Base-by-base conservation (phyloP, 495 filamentous ascomycete genomes). In the Durotheca rogersii region DNA sequence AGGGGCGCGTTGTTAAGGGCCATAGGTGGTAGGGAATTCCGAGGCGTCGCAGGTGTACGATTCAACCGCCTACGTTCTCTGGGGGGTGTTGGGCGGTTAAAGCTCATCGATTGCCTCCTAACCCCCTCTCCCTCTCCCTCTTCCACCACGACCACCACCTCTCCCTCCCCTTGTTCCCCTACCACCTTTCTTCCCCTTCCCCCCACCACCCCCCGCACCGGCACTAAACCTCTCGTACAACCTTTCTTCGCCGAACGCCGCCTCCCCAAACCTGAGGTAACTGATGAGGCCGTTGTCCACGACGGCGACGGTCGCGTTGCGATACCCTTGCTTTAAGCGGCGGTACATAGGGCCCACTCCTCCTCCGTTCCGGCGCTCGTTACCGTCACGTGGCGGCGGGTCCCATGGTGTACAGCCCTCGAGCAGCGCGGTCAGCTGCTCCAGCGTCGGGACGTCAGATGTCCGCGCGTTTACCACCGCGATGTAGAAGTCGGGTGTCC, bases 281-380 rank as follows among this genome's bases (percentile, higher is more conserved):
- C 90, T 96, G 21, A 90, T 85, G 20, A 98, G 76, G 0, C 93
- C 93, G 46, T 89, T 78, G 61, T 97, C 93, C 6, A 95, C 88
- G 4, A 97, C 81, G 0, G 91, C 93, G 12, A 98, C 58, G 38
- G 96, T 71, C 5, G 90, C 89, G 65, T 87, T 90, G 49, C 90
- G 78, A 62, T 87, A 85, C 9, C 89, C 93, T 45, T 96, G 83
- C 60, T 87, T 90, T 49, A 96, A 66, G n/a, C 86, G 76, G 49
- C 75, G 72, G 54, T 89, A 90, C 38, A 75, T 40, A 17, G 65
- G 58, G 0, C 60, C 61, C 41, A 74, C 68, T 0, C 72, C 20
- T n/a, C 46, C 45, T 20, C 27, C 45, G n/a, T 41, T 34, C 0
- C 46, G 21, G 15, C 75, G 72, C 42, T 69, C 71, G 70, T 73